Evolutionary conservation across 345 rosid genomes (phyloP).

Genomic region (Dimocarpus longan): DNA sequence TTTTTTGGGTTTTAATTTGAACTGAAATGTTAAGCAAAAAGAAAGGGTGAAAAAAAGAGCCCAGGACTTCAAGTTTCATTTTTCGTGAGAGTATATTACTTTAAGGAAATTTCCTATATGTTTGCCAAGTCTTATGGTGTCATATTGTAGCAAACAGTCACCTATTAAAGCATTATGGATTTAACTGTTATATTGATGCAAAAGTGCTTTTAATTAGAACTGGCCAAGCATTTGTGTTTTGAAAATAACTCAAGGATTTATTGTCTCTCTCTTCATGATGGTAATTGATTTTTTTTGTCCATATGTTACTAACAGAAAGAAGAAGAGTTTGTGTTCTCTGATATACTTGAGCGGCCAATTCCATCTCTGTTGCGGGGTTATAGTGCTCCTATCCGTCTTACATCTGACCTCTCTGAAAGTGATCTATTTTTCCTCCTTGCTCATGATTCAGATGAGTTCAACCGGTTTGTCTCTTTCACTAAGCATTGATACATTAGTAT

Average conservation of each 20-base stretch:
- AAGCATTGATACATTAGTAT: slow-evolving; percentile 11
- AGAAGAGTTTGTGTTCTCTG: slow-evolving; percentile 87
- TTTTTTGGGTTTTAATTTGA: background rate
- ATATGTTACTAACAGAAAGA: slow-evolving; percentile 65
- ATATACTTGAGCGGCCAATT: slow-evolving; percentile 72
- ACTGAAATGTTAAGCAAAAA: background rate
- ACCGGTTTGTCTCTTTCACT: slow-evolving; percentile 60
- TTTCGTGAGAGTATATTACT: background rate
- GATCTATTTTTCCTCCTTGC: slow-evolving; percentile 96
- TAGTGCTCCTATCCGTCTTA: slow-evolving; percentile 93
- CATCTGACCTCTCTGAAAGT: slow-evolving; percentile 72
- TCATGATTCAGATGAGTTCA: slow-evolving; percentile 91
- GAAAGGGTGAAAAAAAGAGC: too few relatives aligned
- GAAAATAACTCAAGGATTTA: background rate
- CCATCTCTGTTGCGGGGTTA: slow-evolving; percentile 89
- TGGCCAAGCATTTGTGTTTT: background rate
- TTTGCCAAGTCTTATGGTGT: background rate
- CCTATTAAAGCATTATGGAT: background rate
- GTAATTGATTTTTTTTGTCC: background rate
- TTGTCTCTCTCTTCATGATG: background rate
- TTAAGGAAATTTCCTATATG: background rate
- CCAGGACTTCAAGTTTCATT: too few relatives aligned
- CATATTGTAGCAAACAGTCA: background rate
- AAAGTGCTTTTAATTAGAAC: background rate
- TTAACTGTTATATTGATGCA: background rate